Percentiles rank a stretch among this genome's conserved stretches.
Conservation (phyloP, 75 land plant species). For the Adiantum capillusveneris region DNA sequence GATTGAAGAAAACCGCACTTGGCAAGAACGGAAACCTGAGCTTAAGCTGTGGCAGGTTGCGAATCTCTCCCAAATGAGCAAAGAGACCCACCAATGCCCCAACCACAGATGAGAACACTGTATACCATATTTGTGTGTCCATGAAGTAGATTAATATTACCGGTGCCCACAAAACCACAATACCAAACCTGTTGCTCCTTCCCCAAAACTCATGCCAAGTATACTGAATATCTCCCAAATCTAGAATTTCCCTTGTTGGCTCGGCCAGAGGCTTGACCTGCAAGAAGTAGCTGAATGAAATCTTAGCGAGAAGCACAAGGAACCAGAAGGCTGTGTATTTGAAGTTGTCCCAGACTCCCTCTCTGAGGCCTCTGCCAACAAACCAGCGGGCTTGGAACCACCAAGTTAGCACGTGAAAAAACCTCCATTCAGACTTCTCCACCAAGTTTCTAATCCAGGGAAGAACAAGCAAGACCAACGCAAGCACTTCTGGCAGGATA, state of each 20-base stretch:
- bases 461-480: constrained; percentile 44
- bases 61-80: constrained; percentile 85
- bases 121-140: constrained; percentile 92
- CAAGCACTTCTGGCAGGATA: constrained; percentile 38
- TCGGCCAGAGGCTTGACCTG: constrained; percentile 62
- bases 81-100: constrained; percentile 85
- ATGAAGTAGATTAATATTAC: constrained; percentile 75
- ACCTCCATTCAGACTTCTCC: constrained; percentile 56
- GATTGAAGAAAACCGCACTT: constrained; percentile 83
- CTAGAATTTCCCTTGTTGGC: constrained; percentile 41
- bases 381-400: constrained; percentile 71
- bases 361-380: constrained; percentile 83
- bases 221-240: constrained; percentile 20
- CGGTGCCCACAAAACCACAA: constrained; percentile 56
- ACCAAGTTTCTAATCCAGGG: constrained; percentile 71
- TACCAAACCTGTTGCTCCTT: constrained; percentile 52
- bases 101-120: constrained; percentile 63
- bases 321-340: constrained; percentile 63
- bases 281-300: constrained; percentile 65
- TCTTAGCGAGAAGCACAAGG: constrained; percentile 47
- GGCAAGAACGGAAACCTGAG: constrained; percentile 91
- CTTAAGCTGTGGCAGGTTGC: constrained; percentile 68
- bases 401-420: constrained; percentile 54
- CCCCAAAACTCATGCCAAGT: constrained; percentile 55
- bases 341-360: constrained; percentile 53